phyloP scores from a whole-genome alignment of 1,139 yeast genomes.

The Magnusiomyces ingens region DNA sequence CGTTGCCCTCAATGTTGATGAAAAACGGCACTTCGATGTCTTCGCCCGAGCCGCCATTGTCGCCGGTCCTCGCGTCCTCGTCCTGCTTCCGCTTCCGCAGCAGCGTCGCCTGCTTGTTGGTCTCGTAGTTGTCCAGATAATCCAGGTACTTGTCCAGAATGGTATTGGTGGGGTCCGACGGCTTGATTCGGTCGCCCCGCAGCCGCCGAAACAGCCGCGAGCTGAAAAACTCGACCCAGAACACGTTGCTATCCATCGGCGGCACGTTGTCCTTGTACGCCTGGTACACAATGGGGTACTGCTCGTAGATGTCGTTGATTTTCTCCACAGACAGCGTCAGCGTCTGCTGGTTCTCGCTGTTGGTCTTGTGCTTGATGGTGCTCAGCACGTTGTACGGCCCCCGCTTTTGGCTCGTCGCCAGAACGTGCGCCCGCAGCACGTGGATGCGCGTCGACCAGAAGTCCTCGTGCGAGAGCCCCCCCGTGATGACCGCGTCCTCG shows the following conservation, averaged over 20 bases:
- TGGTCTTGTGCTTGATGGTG: conserved; percentile 79
- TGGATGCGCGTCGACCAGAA: conserved; percentile 87
- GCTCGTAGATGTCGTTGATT: conserved; percentile 82
- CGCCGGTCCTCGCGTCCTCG: conserved; percentile 38
- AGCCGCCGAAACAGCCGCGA: conserved; percentile 80
- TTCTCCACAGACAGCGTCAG: conserved; percentile 88
- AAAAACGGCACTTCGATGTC: conserved; percentile 31
- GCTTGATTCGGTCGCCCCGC: conserved; percentile 78
- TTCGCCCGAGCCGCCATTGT: conserved; percentile 15
- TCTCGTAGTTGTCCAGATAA: conserved; percentile 14
- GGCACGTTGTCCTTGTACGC: conserved; percentile 93
- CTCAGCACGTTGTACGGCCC: conserved; percentile 94
- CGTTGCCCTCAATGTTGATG: conserved; percentile 72
- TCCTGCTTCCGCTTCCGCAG: conserved; percentile 36
- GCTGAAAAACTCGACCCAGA: conserved; percentile 95
- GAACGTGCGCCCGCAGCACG: conserved; percentile 74
- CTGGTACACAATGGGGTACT: conserved; percentile 84
- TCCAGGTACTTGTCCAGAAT: conserved; percentile 72
- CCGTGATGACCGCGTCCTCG: conserved; percentile 79
- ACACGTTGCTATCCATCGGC: conserved; percentile 77
- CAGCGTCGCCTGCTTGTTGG: not conserved
- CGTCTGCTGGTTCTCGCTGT: conserved; percentile 62
- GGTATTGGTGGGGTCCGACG: conserved; percentile 75
- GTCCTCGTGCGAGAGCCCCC: conserved; percentile 68
- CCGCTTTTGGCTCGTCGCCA: conserved; percentile 72